Evolutionary conservation across 352 stramenopile species (phyloP), one percentile per base, ranked within the genome.

Genomic region (Globisporangium solare): DNA sequence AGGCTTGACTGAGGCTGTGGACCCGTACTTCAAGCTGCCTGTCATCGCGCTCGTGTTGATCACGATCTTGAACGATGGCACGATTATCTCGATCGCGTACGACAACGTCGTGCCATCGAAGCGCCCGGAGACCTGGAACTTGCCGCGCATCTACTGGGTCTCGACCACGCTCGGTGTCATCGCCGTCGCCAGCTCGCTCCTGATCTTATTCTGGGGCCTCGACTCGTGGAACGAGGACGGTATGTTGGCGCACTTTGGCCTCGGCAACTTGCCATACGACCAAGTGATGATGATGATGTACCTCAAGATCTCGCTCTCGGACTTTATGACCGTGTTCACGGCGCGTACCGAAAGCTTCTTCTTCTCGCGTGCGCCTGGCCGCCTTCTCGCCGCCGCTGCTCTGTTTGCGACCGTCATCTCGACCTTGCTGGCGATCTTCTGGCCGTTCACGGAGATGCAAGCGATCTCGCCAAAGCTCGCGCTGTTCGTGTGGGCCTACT

Each of bases 41-140:
- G 87, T 98, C 39, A 83, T 98, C 48, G 83, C 93, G 21, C 65
- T 99, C 1, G 86, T 98, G 51, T 56, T 98, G n/a, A 96, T 98
- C 60, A 97, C 92, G 47, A 81, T 98, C 37, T 60, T 98, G 35
- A 98, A 98, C 70, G 93, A 98, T 61, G 93, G 87, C 31, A 97
- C 91, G 27, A 89, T 98, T 47, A 97, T 83, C 49, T 98, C 79
- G 71, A 93, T 88, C 64, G 83, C 86, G 51, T 89, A 96, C 53
- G 89, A 98, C 70, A 85, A 91, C 49, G 86, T 92, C 45, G 71
- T 86, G 47, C 73, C 88, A 22, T 88, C 79, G 8, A 79, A 75
- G 39, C 63, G 66, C 17, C 83, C 89, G 6, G 73, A 92, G 56
- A 74, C 57, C 20, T 96, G 88, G 86, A 79, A 87, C 56, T 52